phyloP scores from a whole-genome alignment of 225 moss, liverwort and hornwort genomes.

The Rhytidiadelphus loreus region DNA sequence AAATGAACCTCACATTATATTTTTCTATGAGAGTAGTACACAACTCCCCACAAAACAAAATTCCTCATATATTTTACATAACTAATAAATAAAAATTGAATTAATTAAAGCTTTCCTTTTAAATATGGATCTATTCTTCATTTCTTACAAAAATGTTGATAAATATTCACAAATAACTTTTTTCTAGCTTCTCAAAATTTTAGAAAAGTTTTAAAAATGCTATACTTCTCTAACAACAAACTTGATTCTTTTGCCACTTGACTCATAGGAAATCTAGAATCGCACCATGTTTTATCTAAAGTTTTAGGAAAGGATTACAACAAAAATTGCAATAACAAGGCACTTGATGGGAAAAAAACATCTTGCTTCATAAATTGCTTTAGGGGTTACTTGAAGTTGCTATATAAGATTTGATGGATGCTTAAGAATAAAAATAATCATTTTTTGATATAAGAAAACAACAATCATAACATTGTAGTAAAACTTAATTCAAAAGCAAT shows the following conservation, averaged over 20 bases:
- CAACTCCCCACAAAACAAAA: fast-evolving
- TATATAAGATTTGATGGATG: background rate
- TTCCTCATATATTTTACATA: background rate
- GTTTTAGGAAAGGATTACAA: background rate
- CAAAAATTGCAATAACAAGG: background rate
- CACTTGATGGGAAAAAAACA: background rate
- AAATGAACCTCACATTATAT: background rate
- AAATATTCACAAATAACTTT: fast-evolving
- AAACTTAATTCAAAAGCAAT: background rate
- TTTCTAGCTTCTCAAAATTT: background rate
- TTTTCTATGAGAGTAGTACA: background rate
- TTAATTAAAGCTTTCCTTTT: background rate
- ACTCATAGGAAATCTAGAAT: background rate
- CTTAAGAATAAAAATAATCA: background rate
- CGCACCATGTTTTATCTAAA: fast-evolving
- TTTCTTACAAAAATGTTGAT: background rate
- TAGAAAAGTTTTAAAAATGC: background rate
- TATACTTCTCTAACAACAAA: fast-evolving
- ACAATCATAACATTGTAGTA: background rate
- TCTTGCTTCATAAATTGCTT: background rate
- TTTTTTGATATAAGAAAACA: fast-evolving
- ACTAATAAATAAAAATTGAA: too few relatives aligned
- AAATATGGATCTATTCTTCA: background rate
- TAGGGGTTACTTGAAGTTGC: background rate
- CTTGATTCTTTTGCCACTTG: background rate